Evolutionary conservation across 495 filamentous ascomycete species (phyloP).

Genomic region (Hypoxylon perforatum): DNA sequence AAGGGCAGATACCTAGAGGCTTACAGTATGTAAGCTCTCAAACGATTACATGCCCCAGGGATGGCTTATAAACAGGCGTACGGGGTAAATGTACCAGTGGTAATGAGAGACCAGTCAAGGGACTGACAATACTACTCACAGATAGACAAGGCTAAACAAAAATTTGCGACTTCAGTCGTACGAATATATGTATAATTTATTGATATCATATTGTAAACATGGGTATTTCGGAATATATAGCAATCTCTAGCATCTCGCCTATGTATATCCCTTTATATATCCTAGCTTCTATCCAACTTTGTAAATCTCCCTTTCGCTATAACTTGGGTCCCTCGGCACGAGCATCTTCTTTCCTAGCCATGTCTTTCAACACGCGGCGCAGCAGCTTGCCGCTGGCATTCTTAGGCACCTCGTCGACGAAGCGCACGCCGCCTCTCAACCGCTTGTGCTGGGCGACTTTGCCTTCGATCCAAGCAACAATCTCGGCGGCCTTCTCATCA

Average conservation of each 20-base stretch:
- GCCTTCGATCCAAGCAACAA: conserved; percentile 69
- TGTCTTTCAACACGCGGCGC: conserved; percentile 69
- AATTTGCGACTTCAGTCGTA: conserved; percentile 2
- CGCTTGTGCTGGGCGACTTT: conserved; percentile 69
- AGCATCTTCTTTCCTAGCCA: conserved; percentile 46
- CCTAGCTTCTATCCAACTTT: neutral
- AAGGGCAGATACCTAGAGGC: no score
- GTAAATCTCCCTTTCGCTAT: conserved; percentile 5
- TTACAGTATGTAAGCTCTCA: no score
- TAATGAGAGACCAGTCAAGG: conserved; percentile 1
- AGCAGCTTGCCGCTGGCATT: conserved; percentile 89
- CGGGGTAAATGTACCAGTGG: neutral
- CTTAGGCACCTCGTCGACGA: conserved; percentile 86
- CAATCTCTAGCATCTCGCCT: neutral
- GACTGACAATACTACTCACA: conserved; percentile 7
- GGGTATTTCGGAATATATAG: conserved; percentile 7
- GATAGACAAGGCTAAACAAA: conserved; percentile 6
- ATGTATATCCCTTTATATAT: neutral
- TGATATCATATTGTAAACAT: conserved; percentile 3
- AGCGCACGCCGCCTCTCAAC: conserved; percentile 83
- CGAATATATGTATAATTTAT: conserved; percentile 18
- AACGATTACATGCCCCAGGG: neutral
- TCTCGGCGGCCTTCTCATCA: conserved; percentile 68
- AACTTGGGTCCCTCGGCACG: conserved; percentile 42
- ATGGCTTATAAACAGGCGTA: neutral